Base-by-base conservation (phyloP, 2,329 filamentous ascomycete genomes). In the Fusarium globosum region DNA sequence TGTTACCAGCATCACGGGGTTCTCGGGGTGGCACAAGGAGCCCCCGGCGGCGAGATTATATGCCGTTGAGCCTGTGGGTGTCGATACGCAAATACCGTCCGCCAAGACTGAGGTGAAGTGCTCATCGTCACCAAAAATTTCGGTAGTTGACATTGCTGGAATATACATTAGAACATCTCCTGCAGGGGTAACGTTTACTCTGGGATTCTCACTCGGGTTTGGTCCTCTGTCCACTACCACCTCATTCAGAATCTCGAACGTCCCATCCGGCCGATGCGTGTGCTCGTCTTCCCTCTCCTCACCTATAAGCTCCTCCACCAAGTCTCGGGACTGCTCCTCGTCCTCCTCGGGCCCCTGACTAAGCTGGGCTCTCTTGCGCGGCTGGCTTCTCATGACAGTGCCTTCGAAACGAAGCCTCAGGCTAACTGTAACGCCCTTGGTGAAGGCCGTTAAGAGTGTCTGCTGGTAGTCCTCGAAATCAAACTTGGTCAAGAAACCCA, bases 31-130 rank as follows among this genome's bases (percentile, higher is more conserved):
- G 79, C 95, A 98, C 30, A 98, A 88, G 7, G 94, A 97, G 26
- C 96, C 96, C n/a, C 96, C 96, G 0, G 96, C 95, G 0, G 95
- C 96, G 26, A 98, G 91, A 79, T 97, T 98, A 84, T 98, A 98
- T 23, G 96, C 96, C 20, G 96, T 98, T 11, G 93, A 96, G 20
- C 96, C 96, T 0, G 96, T 98, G 0, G 96, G 96, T 11, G 96
- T 98, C 3, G 96, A 95, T 30, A 98, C 93, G 80, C 95, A 97
- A 67, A 98, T 90, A 18, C 96, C 96, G 80, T 98, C 96, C 30
- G 96, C 96, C 75, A 96, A 92, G 12, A 98, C 90, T 0, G 95
- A 97, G 1, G 96, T 98, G 81, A 98, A 96, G 82, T 97, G 95
- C 81, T 97, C 94, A 77, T 98, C 94, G 77, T 98, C 96, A 26